Percentiles rank a stretch among this genome's conserved stretches.
phyloP scores from a whole-genome alignment of 768 basidiomycete genomes.

The Xerocomellus dryophilus region DNA sequence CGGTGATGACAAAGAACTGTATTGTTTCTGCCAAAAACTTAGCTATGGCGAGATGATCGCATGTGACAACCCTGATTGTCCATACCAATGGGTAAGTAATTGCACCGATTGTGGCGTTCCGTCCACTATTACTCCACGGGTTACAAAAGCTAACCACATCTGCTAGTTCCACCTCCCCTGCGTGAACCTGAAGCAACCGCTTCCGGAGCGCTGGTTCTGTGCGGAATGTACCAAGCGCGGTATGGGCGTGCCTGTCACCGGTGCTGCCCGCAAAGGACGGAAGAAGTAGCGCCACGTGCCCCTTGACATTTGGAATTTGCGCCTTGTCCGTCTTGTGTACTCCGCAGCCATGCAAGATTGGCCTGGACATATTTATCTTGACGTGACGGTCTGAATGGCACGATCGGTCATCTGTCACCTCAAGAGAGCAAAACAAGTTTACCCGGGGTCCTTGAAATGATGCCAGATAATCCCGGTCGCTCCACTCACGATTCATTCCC shows the following conservation, averaged over 20 bases:
- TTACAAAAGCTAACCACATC: conserved; percentile 12
- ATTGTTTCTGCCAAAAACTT: conserved; percentile 62
- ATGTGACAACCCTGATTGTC: conserved; percentile 56
- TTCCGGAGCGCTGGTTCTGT: conserved; percentile 60
- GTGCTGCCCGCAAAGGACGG: conserved; percentile 39
- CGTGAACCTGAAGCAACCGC: conserved; percentile 52
- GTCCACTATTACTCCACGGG: neutral
- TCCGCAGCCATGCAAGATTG: neutral
- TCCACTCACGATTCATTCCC: neutral
- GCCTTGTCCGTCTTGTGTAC: neutral
- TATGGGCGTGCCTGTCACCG: conserved; percentile 31
- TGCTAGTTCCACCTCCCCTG: conserved; percentile 61
- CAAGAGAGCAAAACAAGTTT: neutral
- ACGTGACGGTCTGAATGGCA: neutral
- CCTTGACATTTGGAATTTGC: neutral
- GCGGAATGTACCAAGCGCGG: conserved; percentile 46
- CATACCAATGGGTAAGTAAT: conserved; percentile 59
- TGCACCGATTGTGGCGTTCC: neutral
- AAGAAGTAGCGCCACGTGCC: conserved; percentile 34
- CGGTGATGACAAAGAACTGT: conserved; percentile 55
- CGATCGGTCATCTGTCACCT: neutral
- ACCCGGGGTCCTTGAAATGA: neutral
- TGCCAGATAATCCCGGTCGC: neutral
- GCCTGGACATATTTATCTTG: conserved; percentile 3
- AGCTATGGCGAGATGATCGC: conserved; percentile 70